Conservation (phyloP, 2,329 filamentous ascomycete genomes). For the Hypoxylon sp. region DNA sequence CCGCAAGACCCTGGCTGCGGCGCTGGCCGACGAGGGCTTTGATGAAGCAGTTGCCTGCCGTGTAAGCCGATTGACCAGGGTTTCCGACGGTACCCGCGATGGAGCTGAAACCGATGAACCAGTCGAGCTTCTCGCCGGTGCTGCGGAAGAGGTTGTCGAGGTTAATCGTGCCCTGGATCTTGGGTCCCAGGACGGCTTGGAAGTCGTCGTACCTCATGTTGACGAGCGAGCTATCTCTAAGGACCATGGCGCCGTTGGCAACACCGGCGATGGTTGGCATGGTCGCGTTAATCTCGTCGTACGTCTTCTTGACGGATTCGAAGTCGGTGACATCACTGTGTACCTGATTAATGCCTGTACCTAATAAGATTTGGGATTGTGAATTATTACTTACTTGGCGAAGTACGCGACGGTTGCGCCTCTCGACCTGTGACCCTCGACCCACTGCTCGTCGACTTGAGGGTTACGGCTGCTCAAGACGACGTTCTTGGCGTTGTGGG, state of each 20-base stretch:
- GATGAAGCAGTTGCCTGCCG: slow-evolving; percentile 5
- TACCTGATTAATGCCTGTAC: neutral
- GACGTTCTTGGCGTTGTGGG: slow-evolving; percentile 43
- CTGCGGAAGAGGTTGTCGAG: slow-evolving; percentile 50
- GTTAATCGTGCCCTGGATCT: slow-evolving; percentile 52
- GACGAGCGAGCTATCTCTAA: slow-evolving; percentile 53
- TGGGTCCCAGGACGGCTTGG: slow-evolving; percentile 50
- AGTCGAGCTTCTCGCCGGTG: slow-evolving; percentile 3
- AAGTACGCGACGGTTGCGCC: slow-evolving; percentile 4
- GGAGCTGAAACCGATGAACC: slow-evolving; percentile 7
- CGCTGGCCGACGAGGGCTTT: slow-evolving; percentile 1
- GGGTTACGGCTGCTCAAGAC: slow-evolving; percentile 49
- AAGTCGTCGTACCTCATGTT: slow-evolving; percentile 47
- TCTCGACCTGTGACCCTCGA: slow-evolving; percentile 14
- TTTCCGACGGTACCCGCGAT: slow-evolving; percentile 5
- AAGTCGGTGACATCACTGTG: slow-evolving; percentile 17
- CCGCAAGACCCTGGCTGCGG: neutral
- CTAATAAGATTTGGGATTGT: neutral
- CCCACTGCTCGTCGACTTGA: slow-evolving; percentile 37
- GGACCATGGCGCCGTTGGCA: slow-evolving; percentile 51
- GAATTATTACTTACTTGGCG: slow-evolving; percentile 18
- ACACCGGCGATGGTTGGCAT: slow-evolving; percentile 19
- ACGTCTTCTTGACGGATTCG: slow-evolving; percentile 19
- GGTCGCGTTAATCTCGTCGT: slow-evolving; percentile 19
- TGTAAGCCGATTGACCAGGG: slow-evolving; percentile 4